Evolutionary conservation across 2,329 filamentous ascomycete genomes (phyloP).

Genomic region (Dothistroma pini): DNA sequence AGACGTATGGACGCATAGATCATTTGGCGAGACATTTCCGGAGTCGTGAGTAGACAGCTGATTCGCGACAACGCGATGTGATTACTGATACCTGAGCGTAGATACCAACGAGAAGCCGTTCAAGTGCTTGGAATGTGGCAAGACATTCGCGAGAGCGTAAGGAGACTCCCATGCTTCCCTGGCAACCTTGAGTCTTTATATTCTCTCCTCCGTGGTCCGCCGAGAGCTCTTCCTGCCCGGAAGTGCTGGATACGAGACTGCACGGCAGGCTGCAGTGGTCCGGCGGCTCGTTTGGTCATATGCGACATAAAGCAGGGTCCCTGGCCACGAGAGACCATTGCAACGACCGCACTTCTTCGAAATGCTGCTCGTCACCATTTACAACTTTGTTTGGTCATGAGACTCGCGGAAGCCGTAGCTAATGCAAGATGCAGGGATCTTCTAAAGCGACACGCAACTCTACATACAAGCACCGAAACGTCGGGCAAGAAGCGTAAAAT

Average conservation of each 20-base stretch:
- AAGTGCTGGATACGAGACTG: background rate
- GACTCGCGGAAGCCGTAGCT: background rate
- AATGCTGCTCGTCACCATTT: background rate
- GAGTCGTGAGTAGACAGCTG: constrained; percentile 13
- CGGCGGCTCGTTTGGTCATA: background rate
- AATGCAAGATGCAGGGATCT: constrained; percentile 13
- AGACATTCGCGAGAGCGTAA: constrained; percentile 24
- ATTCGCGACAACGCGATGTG: background rate
- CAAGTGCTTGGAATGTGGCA: constrained; percentile 19
- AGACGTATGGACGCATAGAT: constrained; percentile 23
- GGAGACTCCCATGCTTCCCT: constrained; percentile 1
- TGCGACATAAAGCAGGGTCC: background rate
- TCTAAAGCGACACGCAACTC: constrained; percentile 20
- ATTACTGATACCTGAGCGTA: constrained; percentile 11
- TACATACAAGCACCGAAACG: constrained; percentile 18
- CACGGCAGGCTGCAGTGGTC: background rate
- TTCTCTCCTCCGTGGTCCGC: constrained; percentile 6
- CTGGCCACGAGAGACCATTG: background rate
- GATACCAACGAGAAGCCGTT: constrained; percentile 25
- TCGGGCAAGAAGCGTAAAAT: constrained; percentile 24
- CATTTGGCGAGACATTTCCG: constrained; percentile 23
- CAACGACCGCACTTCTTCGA: background rate
- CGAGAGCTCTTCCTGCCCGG: constrained; percentile 1
- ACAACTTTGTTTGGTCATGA: background rate
- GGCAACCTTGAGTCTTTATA: background rate